Base-by-base conservation (phyloP, 2,329 filamentous ascomycete species). In the Teratosphaeria zuluensis region DNA sequence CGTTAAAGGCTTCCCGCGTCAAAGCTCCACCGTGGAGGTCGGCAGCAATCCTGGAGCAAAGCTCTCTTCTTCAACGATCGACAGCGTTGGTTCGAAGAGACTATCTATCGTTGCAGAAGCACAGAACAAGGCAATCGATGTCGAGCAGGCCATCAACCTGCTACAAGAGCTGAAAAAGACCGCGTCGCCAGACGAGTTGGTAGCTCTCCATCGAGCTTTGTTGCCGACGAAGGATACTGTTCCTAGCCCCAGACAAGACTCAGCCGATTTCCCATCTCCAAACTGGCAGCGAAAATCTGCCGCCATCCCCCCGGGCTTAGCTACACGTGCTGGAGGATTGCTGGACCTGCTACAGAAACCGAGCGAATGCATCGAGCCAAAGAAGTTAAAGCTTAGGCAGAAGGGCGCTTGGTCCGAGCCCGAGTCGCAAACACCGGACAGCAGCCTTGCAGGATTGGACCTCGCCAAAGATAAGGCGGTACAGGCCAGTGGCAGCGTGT, bases 131-230 rank as follows among this genome's bases (percentile, higher is more conserved):
- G 51, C 59, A 9, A 70, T 78, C 46, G 77, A 80, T 59, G 60
- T 79, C 38, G 74, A 75, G 46, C 71, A 75, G 11, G 77, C 77
- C 5, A 75, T 79, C 46, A 69, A 68, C 31, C 68, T 80, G 38
- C 62, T 80, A 60, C 74, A 79, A 58, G 73, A 79, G 64, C 69
- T 80, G 59, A 77, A 75, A 66, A 78, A 76, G 66, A 77, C 70
- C 51, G 77, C 76, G 1, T 74, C 76, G 5, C 77, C 77, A 1
- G 77, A 79, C 56, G 76, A 80, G 58, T 68, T 80, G 33, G 77
- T 76, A 28, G 75, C 77, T 32, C 61, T 73, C 32, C 72, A 74
- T 61, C 65, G 69, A 59, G 72, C 72, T 11, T 62, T 74, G 24
- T 60, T 73, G 11, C 72, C 72, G 1, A 68, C 66, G 31, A 70